These are phyloP conservation scores for Lepidium campestre DNA, from an alignment of 441 rosid genomes.

Conservation along the genomic window DNA sequence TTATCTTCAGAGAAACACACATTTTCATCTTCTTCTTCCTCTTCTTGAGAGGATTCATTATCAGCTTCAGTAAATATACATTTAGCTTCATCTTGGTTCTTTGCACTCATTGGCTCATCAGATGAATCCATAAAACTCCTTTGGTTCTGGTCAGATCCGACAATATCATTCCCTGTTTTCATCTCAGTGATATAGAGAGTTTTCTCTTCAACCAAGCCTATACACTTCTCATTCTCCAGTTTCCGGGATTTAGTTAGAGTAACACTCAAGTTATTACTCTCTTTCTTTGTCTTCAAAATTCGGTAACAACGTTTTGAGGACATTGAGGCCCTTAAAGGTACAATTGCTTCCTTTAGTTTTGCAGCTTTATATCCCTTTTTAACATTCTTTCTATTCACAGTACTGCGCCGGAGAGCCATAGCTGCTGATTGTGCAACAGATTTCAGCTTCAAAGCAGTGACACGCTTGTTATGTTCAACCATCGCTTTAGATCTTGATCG, in stretches of 20 bases:
- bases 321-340: slow-evolving; percentile 23
- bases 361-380: slow-evolving; percentile 13
- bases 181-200: slow-evolving; percentile 52
- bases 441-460: slow-evolving; percentile 31
- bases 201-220: slow-evolving; percentile 45
- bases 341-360: slow-evolving; percentile 29
- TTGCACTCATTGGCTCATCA: slow-evolving; percentile 28
- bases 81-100: slow-evolving; percentile 35
- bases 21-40: slow-evolving; percentile 13
- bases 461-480: slow-evolving; percentile 21
- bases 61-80: slow-evolving; percentile 34
- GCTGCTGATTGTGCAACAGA: slow-evolving; percentile 31
- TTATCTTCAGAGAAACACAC: slow-evolving; percentile 11
- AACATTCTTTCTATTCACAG: slow-evolving; percentile 20
- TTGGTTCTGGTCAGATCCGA: slow-evolving; percentile 40
- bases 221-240: slow-evolving; percentile 17
- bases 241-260: slow-evolving; percentile 23
- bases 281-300: slow-evolving; percentile 32
- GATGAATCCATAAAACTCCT: slow-evolving; percentile 28
- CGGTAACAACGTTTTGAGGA: slow-evolving; percentile 32
- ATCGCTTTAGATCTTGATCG: slow-evolving; percentile 28
- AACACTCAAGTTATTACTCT: slow-evolving; percentile 28
- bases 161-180: slow-evolving; percentile 39
- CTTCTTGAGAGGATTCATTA: slow-evolving; percentile 34
- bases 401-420: slow-evolving; percentile 17